These are phyloP conservation scores for Nakazawaea anatomiae DNA, from an alignment of 805 yeast genomes.

Conservation along the genomic window DNA sequence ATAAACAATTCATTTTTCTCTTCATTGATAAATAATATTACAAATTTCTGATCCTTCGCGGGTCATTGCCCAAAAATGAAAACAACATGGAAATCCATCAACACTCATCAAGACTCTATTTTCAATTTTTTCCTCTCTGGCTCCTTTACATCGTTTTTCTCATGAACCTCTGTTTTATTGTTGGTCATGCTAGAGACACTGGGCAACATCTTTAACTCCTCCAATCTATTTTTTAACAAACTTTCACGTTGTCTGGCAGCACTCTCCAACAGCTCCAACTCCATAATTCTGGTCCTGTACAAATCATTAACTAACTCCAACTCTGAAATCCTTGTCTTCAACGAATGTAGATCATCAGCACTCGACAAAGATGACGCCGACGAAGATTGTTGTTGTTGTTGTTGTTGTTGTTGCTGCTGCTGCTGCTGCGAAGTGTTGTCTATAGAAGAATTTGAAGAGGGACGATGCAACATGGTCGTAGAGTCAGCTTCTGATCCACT, in stretches of 20 bases:
- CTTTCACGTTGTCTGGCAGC: slow-evolving; percentile 47
- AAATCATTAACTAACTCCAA: slow-evolving; percentile 87
- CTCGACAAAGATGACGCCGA: neutral
- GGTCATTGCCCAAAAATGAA: neutral
- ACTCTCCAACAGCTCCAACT: slow-evolving; percentile 66
- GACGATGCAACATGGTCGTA: neutral
- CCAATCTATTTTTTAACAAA: slow-evolving; percentile 42
- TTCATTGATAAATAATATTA: too few relatives aligned
- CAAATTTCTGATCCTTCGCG: too few relatives aligned
- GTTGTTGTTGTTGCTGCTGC: neutral
- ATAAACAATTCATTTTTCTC: too few relatives aligned
- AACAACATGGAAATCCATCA: too few relatives aligned
- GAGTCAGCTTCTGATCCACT: neutral
- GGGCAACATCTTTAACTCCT: slow-evolving; percentile 25
- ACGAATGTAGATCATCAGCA: slow-evolving; percentile 18
- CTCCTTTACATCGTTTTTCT: neutral
- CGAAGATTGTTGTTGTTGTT: slow-evolving; percentile 6
- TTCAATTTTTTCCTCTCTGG: slow-evolving; percentile 4
- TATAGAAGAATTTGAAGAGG: neutral
- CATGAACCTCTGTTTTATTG: neutral
- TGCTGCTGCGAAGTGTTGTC: neutral
- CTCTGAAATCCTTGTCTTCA: slow-evolving; percentile 79
- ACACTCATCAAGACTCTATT: neutral
- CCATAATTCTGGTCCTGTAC: slow-evolving; percentile 75
- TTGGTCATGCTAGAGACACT: neutral